A percentile compares a stretch with the other conserved stretches of the same genome.
Conservation (phyloP, 495 filamentous ascomycete genomes). For the Hyaloscypha finlandica region DNA sequence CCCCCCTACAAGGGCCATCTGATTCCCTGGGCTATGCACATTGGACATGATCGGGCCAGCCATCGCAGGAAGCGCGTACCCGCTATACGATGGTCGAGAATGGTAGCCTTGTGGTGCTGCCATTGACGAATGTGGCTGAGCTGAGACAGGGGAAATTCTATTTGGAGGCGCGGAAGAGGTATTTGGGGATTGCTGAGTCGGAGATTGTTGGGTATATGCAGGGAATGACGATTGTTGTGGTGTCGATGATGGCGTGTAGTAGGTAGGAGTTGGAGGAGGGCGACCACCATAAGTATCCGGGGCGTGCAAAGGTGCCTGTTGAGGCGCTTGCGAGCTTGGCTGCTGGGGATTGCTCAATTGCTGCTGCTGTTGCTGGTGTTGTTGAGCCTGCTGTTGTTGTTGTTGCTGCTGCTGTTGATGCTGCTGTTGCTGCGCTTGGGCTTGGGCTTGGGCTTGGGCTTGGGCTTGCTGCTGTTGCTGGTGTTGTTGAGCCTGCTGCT, state of each 20-base stretch:
- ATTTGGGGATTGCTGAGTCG: slow-evolving; percentile 60
- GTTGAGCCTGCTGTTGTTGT: slow-evolving; percentile 23
- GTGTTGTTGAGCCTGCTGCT: slow-evolving; percentile 22
- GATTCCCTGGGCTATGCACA: slow-evolving; percentile 68
- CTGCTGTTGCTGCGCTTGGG: slow-evolving; percentile 22
- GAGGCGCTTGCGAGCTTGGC: slow-evolving; percentile 54
- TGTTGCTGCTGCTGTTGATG: slow-evolving; percentile 28
- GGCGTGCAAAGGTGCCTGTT: slow-evolving; percentile 59
- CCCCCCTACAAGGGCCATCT: slow-evolving; percentile 67
- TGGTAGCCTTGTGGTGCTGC: slow-evolving; percentile 43
- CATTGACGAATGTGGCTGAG: slow-evolving; percentile 47
- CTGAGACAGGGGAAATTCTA: slow-evolving; percentile 56
- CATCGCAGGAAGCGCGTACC: slow-evolving; percentile 60
- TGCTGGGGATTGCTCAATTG: slow-evolving; percentile 24
- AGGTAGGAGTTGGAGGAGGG: slow-evolving; percentile 58
- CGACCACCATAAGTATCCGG: slow-evolving; percentile 65
- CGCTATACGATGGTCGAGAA: slow-evolving; percentile 51
- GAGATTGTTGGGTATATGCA: slow-evolving; percentile 55
- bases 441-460: slow-evolving; percentile 13
- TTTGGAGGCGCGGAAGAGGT: slow-evolving; percentile 55
- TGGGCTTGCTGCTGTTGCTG: slow-evolving; percentile 19
- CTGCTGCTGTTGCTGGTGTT: slow-evolving; percentile 16
- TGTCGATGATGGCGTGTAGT: slow-evolving; percentile 61
- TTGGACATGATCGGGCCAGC: slow-evolving; percentile 73
- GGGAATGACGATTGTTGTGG: slow-evolving; percentile 63